Evolutionary conservation across 2,329 filamentous ascomycete genomes (phyloP), one percentile per base, ranked within the genome.

Genomic region (Conoideocrella luteorostrata): DNA sequence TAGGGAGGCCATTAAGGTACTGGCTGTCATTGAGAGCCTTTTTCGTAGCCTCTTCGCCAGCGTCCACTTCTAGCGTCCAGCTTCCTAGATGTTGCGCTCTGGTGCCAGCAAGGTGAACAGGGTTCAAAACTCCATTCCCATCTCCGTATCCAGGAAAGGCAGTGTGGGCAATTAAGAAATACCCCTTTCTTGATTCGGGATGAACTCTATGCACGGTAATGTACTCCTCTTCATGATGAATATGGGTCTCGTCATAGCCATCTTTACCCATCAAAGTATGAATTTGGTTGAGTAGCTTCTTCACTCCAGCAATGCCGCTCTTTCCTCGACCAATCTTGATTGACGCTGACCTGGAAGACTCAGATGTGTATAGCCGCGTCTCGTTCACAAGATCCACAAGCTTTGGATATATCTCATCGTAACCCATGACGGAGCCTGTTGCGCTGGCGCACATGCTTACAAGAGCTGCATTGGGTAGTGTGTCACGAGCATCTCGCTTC

Each of bases 401-500:
- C 54, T 85, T 83, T 1, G 93, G 93, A 55, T 97, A 98, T 47
- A 97, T 82, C 63, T 98, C 93, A 59, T 98, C 93, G 57, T 95
- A 97, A 2, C 93, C 93, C 82, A 97, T 95, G 38, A 97, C 93
- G 59, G 93, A 97, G 35, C 93, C 93, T 7, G 86, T 90, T 2
- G 91, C 88, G 55, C 88, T 95, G 20, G 89, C 82, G 63, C 94
- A 98, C 90, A 98, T 96, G 59, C 84, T 86, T 29, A 97, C 91
- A 4, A 98, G 74, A 5, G 93, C 93, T 39, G 91, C 90, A 57
- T 94, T 97, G 7, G 94, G 87, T 9, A 98, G 74, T 0, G 93
- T 97, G 60, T 98, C 94, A 47, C 89, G 80, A 41, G 90, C 90
- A 61, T 96, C 90, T 32, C 94, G 79, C 65, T 96, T 96, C 65